A percentile compares a stretch with the other conserved stretches of the same genome.
Evolutionary conservation across 2,329 filamentous ascomycete species (phyloP).

Genomic region (Herpotrichia juniperi): DNA sequence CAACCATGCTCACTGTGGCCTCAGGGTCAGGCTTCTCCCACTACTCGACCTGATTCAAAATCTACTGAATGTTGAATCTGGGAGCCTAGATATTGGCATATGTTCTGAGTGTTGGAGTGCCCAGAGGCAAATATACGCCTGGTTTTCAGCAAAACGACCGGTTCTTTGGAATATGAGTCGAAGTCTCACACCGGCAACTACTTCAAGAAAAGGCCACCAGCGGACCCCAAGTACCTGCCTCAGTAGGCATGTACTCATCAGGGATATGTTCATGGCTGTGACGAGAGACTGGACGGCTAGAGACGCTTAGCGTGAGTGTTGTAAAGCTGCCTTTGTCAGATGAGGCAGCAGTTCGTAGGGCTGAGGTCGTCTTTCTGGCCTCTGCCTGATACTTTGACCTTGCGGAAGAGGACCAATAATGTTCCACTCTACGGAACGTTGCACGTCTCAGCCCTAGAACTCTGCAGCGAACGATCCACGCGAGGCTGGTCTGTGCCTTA

Average conservation of each 20-base stretch:
- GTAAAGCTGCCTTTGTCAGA: neutral
- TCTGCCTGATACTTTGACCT: neutral
- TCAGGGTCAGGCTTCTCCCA: constrained; percentile 68
- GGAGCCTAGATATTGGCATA: constrained; percentile 48
- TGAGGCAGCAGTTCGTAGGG: neutral
- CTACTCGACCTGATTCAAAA: constrained; percentile 68
- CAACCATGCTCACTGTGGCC: constrained; percentile 75
- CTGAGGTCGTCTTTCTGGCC: neutral
- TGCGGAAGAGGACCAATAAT: too few relatives aligned
- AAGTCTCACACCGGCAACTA: constrained; percentile 13
- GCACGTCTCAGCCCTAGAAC: too few relatives aligned
- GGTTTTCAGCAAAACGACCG: constrained; percentile 53
- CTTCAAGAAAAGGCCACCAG: constrained; percentile 26
- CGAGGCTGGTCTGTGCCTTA: constrained; percentile 12
- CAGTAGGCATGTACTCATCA: constrained; percentile 34
- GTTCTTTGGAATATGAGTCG: constrained; percentile 48
- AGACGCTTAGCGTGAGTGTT: constrained; percentile 17
- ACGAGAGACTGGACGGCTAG: constrained; percentile 44
- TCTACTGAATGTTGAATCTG: constrained; percentile 41
- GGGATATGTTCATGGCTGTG: constrained; percentile 49
- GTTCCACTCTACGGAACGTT: too few relatives aligned
- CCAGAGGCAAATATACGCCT: constrained; percentile 48
- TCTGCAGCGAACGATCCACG: too few relatives aligned
- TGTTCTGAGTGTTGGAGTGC: constrained; percentile 54
- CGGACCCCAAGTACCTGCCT: constrained; percentile 36